These are phyloP conservation scores for Eremomyces bilateralis DNA, from an alignment of 495 filamentous ascomycete genomes.

Conservation along the genomic window DNA sequence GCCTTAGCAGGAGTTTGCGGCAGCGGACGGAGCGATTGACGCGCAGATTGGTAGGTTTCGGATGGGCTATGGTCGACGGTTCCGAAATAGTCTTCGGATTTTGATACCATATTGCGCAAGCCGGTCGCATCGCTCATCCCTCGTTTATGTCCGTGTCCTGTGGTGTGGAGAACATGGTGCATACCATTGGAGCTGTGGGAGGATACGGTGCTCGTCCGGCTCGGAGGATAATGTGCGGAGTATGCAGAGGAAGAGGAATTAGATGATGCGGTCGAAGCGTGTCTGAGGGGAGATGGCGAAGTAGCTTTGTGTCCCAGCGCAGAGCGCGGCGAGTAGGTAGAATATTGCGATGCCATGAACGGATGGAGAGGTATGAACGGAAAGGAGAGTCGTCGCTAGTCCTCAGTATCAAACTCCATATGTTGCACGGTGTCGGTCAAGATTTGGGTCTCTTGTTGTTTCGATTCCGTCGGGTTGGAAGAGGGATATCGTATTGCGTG, in stretches of 20 bases:
- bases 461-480: too few species aligned
- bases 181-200: constrained; percentile 49
- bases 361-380: constrained; percentile 2
- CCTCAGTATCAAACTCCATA: neutral
- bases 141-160: constrained; percentile 56
- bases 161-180: constrained; percentile 22
- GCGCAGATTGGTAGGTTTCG: constrained; percentile 41
- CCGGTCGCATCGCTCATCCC: constrained; percentile 49
- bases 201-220: constrained; percentile 56
- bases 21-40: constrained; percentile 61
- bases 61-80: constrained; percentile 26
- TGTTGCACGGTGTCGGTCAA: neutral
- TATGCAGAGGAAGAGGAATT: constrained; percentile 46
- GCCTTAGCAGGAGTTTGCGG: too few species aligned
- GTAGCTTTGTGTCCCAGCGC: constrained; percentile 32
- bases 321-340: constrained; percentile 12
- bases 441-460: too few species aligned
- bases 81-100: constrained; percentile 20
- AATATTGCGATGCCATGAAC: too few species aligned
- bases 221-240: constrained; percentile 42
- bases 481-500: too few species aligned
- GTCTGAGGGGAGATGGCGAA: constrained; percentile 38
- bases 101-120: constrained; percentile 23
- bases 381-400: constrained; percentile 1
- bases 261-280: constrained; percentile 59